phyloP scores from a whole-genome alignment of 345 rosid species.

The Aethionema arabicum region DNA sequence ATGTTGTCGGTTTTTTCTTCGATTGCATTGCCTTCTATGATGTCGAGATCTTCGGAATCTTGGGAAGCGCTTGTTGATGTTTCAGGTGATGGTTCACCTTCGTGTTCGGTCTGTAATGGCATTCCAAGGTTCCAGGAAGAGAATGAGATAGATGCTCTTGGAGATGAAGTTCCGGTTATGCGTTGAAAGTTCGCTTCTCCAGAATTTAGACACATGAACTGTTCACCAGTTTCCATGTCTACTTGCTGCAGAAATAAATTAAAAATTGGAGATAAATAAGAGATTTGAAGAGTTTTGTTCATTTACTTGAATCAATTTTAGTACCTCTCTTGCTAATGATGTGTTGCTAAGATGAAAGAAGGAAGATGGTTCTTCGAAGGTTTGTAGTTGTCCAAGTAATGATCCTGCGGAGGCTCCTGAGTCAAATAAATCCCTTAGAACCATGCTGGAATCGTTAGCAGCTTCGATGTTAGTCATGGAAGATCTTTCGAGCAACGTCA shows the following conservation, averaged over 20 bases:
- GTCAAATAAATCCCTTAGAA: conserved; percentile 74
- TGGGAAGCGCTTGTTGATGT: conserved; percentile 43
- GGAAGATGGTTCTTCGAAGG: conserved; percentile 58
- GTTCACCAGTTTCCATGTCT: conserved; percentile 51
- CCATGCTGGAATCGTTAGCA: conserved; percentile 68
- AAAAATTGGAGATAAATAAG: background rate
- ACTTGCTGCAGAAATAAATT: conserved; percentile 42
- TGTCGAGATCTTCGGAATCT: conserved; percentile 62
- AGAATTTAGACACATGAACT: conserved; percentile 50
- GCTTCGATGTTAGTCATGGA: conserved; percentile 56
- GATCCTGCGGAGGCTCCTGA: conserved; percentile 67
- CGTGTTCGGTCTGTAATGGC: conserved; percentile 42
- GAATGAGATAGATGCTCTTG: conserved; percentile 40
- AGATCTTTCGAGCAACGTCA: conserved; percentile 61
- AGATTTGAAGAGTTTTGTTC: background rate
- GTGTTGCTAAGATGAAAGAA: conserved; percentile 54
- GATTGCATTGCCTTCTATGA: conserved; percentile 38
- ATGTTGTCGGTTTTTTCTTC: conserved; percentile 29
- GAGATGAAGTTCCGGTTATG: conserved; percentile 41
- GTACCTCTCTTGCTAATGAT: conserved; percentile 65
- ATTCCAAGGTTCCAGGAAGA: conserved; percentile 62
- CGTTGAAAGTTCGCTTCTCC: conserved; percentile 55
- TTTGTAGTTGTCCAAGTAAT: conserved; percentile 60
- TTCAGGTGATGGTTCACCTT: conserved; percentile 41
- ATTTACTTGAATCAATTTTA: background rate